Base-by-base conservation (phyloP, 2,329 filamentous ascomycete genomes). In the Fusarium verrucosum region DNA sequence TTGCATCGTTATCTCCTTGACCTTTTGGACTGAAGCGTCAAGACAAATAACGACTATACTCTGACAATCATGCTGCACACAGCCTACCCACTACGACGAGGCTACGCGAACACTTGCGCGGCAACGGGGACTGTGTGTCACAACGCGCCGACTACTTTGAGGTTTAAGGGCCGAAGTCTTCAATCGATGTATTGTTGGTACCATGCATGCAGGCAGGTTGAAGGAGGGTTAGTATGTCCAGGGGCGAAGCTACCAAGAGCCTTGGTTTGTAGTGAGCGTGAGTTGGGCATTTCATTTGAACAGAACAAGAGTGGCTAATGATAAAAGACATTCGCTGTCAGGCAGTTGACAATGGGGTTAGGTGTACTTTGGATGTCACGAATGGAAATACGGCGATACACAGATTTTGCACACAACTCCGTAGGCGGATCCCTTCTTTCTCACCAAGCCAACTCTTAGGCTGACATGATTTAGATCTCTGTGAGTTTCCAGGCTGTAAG, bases 401-500 rank as follows among this genome's bases (percentile, higher is more conserved):
- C 30, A 61, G 23, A n/a, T 74, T 68, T 38, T 74, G 73, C 41
- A 30, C 58, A 9, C 59, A 73, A 25, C 54, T 72, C n/a, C 73
- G 73, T 70, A 45, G 52, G 69, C 14, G 19, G 26, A 11, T 10
- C 55, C 10, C 11, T 17, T 9, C 2, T 10, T 7, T 9, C 16
- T 14, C 7, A n/a, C 28, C 6, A 32, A 8, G 5, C 3, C 23
- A 10, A 14, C 4, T n/a, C 22, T 3, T 7, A 2, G 25, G 26
- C 51, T 68, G 13, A 71, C 17, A 10, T 10, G 11, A 13, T 23
- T 17, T 11, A 76, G 75, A 76, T 52, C 65, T 74, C n/a, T 76
- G 73, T 40, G 52, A 42, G 8, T 40, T 61, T n/a, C 56, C 49
- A 10, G 65, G 55, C 22, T 76, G 74, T 38, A 60, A 61, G 16